These are phyloP conservation scores for Alternaria sp. DNA, from an alignment of 2,329 filamentous ascomycete species.

Conservation along the genomic window DNA sequence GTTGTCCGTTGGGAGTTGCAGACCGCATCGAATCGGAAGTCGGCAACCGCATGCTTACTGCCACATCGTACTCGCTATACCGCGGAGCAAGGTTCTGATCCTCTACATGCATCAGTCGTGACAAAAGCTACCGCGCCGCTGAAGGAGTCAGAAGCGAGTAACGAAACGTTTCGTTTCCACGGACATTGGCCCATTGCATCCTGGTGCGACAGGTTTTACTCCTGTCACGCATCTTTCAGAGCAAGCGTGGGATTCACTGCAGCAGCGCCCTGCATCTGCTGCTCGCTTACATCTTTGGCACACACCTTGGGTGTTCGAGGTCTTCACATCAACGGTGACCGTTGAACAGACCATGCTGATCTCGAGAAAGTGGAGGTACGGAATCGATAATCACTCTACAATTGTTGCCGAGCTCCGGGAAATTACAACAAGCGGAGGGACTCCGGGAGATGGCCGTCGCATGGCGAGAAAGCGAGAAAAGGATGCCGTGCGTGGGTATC, in stretches of 20 bases:
- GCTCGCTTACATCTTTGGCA: conserved; percentile 4
- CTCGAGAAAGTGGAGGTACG: neutral
- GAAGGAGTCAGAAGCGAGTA: conserved; percentile 19
- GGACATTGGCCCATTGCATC: conserved; percentile 27
- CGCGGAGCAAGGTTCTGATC: conserved; percentile 3
- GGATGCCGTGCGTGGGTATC: conserved; percentile 2
- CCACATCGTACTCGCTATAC: neutral
- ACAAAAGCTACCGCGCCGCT: conserved; percentile 5
- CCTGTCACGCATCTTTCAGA: conserved; percentile 22
- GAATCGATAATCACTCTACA: neutral
- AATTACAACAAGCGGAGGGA: conserved; percentile 9
- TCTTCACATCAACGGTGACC: conserved; percentile 5
- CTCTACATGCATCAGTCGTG: conserved; percentile 1
- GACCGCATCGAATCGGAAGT: neutral
- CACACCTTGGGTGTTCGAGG: neutral
- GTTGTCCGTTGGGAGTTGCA: conserved; percentile 1
- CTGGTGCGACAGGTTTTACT: conserved; percentile 31
- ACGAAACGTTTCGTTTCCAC: conserved; percentile 29
- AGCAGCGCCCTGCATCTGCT: conserved; percentile 8
- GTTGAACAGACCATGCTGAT: neutral
- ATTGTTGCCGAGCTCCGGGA: conserved; percentile 6
- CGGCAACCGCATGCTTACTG: neutral
- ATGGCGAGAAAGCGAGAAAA: conserved; percentile 2
- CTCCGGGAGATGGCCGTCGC: conserved; percentile 15
- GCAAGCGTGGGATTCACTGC: conserved; percentile 17